These are phyloP conservation scores for Pochonia chlamydosporia DNA, from an alignment of 2,329 filamentous ascomycete species.

Conservation along the genomic window DNA sequence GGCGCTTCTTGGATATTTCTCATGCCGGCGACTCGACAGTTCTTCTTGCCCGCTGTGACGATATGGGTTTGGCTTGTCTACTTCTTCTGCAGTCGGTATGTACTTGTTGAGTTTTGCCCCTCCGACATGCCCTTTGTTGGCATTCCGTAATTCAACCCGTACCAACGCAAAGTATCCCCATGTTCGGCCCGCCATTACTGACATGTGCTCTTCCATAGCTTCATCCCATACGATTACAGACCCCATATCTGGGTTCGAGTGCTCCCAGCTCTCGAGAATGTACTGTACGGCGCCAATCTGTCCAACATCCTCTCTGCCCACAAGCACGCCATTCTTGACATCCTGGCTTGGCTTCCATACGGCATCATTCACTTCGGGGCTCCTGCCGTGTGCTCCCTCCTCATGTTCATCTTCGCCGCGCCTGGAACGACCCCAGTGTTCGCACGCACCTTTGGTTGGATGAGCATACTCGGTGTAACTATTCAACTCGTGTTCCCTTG, in stretches of 20 bases:
- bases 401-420: constrained; percentile 85
- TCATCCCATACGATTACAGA: constrained; percentile 82
- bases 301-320: constrained; percentile 93
- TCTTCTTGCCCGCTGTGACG: constrained; percentile 81
- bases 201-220: constrained; percentile 44
- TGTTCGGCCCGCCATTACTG: background rate
- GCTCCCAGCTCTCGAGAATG: constrained; percentile 89
- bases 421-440: constrained; percentile 82
- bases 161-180: no score
- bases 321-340: constrained; percentile 74
- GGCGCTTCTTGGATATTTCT: constrained; percentile 64
- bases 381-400: constrained; percentile 68
- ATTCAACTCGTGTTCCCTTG: constrained; percentile 90
- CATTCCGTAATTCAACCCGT: background rate
- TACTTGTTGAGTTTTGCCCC: constrained; percentile 17
- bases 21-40: constrained; percentile 81
- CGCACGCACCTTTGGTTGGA: constrained; percentile 83
- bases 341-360: constrained; percentile 91
- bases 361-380: constrained; percentile 86
- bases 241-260: constrained; percentile 95
- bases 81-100: constrained; percentile 90
- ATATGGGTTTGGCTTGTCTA: constrained; percentile 84
- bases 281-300: constrained; percentile 90
- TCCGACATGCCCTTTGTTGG: background rate
- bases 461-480: constrained; percentile 81